A percentile compares a stretch with the other conserved stretches of the same genome.
phyloP scores from a whole-genome alignment of 2,329 filamentous ascomycete genomes.

The Sporothrix schenckii region DNA sequence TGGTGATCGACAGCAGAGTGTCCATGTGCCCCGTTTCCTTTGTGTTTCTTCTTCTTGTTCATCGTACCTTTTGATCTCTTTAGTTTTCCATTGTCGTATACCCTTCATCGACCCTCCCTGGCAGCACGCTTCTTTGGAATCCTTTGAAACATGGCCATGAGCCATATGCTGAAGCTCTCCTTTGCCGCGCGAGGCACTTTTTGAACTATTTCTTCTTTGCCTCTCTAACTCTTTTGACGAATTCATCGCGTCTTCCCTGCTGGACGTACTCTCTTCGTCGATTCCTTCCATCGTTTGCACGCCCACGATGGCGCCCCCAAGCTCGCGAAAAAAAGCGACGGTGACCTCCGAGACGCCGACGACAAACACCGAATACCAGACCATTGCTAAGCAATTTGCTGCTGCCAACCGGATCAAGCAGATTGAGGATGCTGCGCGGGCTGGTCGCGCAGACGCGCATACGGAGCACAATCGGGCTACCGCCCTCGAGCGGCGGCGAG shows the following conservation, averaged over 20 bases:
- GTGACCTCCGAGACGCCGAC: slow-evolving; percentile 20
- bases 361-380: slow-evolving; percentile 51
- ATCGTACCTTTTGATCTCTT: background rate
- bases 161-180: slow-evolving; percentile 19
- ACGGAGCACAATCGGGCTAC: slow-evolving; percentile 39
- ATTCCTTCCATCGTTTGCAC: background rate
- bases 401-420: slow-evolving; percentile 57
- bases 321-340: slow-evolving; percentile 38
- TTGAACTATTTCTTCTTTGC: background rate
- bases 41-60: slow-evolving; percentile 10
- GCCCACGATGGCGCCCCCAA: slow-evolving; percentile 35
- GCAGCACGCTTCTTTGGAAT: background rate
- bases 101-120: background rate
- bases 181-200: slow-evolving; percentile 26
- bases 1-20: slow-evolving; percentile 29
- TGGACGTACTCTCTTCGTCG: background rate
- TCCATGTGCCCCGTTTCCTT: slow-evolving; percentile 25
- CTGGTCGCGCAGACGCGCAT: slow-evolving; percentile 40
- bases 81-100: background rate
- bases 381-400: slow-evolving; percentile 58
- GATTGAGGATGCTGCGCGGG: slow-evolving; percentile 43
- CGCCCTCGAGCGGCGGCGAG: slow-evolving; percentile 50
- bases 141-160: slow-evolving; percentile 27
- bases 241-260: background rate
- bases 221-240: background rate